Percentiles rank a stretch among this genome's conserved stretches.
Evolutionary conservation across 441 rosid species (phyloP).

Genomic region (Brassica balearica): DNA sequence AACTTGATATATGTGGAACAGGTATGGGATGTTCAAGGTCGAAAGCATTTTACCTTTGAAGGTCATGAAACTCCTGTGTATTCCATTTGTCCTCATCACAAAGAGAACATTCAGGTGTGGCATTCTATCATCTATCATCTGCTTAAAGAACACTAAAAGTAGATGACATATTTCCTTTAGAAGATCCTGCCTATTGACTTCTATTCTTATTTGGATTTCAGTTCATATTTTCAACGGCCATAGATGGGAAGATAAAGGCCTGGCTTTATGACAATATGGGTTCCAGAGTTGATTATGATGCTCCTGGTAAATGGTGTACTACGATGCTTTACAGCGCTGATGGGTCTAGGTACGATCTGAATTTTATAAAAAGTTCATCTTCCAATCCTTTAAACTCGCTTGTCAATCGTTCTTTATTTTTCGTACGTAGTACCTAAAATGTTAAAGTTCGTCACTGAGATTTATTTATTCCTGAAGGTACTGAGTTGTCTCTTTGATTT

Average conservation of each 20-base stretch:
- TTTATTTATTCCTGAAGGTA: background rate
- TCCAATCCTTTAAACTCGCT: constrained; percentile 19
- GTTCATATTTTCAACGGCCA: constrained; percentile 88
- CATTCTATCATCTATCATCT: constrained; percentile 22
- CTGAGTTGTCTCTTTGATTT: background rate
- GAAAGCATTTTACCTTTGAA: constrained; percentile 68
- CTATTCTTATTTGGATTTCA: constrained; percentile 47
- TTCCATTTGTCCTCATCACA: constrained; percentile 87
- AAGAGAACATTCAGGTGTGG: constrained; percentile 83
- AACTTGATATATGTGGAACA: constrained; percentile 50
- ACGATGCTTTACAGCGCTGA: constrained; percentile 92
- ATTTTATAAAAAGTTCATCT: background rate
- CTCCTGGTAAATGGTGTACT: constrained; percentile 83
- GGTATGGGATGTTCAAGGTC: constrained; percentile 84
- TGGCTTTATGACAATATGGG: constrained; percentile 91
- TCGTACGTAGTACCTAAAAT: background rate
- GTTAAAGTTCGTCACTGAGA: background rate
- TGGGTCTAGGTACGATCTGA: constrained; percentile 68
- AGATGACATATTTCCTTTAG: background rate
- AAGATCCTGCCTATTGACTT: constrained; percentile 8
- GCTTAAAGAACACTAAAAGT: background rate
- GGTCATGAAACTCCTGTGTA: constrained; percentile 89
- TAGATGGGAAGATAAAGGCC: constrained; percentile 92
- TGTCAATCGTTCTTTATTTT: constrained; percentile 5
- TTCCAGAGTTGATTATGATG: constrained; percentile 85